Conservation (phyloP, 495 filamentous ascomycete genomes). For the Tuber microsphaerosporum region DNA sequence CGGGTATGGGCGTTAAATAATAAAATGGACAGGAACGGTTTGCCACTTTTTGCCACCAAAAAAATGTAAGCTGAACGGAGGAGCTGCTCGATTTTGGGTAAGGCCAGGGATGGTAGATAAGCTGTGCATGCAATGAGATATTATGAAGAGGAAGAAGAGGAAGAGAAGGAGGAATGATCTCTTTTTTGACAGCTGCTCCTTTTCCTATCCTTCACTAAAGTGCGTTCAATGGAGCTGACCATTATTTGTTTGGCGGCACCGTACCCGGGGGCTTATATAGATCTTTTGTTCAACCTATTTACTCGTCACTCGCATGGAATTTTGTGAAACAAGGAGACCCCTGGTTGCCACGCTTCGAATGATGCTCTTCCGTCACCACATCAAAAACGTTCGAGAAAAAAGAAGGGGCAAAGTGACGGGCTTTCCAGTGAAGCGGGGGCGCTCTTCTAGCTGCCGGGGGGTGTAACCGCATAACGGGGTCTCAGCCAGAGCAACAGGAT, state of each 20-base stretch:
- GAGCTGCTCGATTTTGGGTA: conserved; percentile 7
- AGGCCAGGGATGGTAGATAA: conserved; percentile 11
- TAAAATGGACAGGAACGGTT: conserved; percentile 6
- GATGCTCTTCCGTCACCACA: conserved; percentile 28
- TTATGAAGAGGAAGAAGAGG: conserved; percentile 16
- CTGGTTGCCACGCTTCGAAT: conserved; percentile 34
- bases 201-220: conserved; percentile 14
- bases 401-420: conserved; percentile 28
- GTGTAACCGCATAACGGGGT: conserved; percentile 24
- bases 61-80: conserved; percentile 12
- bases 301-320: conserved; percentile 14
- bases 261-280: conserved; percentile 36
- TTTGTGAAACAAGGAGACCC: conserved; percentile 26
- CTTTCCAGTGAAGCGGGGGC: conserved; percentile 22
- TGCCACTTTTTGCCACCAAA: conserved; percentile 21
- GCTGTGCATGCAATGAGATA: conserved; percentile 22
- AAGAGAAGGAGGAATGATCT: conserved; percentile 6
- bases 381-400: conserved; percentile 37
- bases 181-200: not conserved
- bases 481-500: conserved; percentile 15
- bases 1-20: not conserved
- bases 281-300: conserved; percentile 26
- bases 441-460: conserved; percentile 32
- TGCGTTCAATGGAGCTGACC: conserved; percentile 9
- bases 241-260: conserved; percentile 29